Conservation (phyloP, 176 grass and related monocot species). For the Stipa capillata region DNA sequence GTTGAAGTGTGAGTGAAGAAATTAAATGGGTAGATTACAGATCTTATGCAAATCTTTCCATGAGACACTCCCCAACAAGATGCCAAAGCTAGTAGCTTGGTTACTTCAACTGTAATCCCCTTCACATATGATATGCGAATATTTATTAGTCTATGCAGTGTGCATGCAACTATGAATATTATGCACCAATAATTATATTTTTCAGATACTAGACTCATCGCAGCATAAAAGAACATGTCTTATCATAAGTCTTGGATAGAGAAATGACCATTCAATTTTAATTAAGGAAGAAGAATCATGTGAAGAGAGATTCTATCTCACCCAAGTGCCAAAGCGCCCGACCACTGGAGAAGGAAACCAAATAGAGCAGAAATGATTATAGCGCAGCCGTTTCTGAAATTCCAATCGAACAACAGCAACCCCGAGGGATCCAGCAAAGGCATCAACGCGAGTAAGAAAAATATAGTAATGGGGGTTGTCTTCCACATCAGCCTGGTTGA, state of each 20-base stretch:
- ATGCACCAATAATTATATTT: not conserved
- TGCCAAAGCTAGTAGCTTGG: not conserved
- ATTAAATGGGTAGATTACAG: not conserved
- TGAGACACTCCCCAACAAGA: not conserved
- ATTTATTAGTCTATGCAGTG: not conserved
- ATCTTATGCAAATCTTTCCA: not conserved
- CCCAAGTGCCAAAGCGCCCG: conserved; percentile 94
- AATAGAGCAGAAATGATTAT: conserved; percentile 82
- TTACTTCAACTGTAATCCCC: not conserved
- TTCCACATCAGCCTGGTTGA: conserved; percentile 87
- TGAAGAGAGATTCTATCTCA: conserved; percentile 16
- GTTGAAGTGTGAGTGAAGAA: not conserved
- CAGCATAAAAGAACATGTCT: not conserved
- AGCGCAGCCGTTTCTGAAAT: conserved; percentile 56
- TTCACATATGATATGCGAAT: not conserved
- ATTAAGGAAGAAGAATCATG: not conserved
- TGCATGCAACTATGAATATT: not conserved
- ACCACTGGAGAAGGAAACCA: conserved; percentile 97
- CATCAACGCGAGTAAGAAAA: conserved; percentile 87
- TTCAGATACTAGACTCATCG: not conserved
- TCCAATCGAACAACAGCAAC: conserved; percentile 68
- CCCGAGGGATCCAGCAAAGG: conserved; percentile 83
- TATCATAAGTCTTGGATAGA: not conserved
- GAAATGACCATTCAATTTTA: not conserved
- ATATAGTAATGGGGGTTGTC: conserved; percentile 89